Conservation (phyloP, 2,329 filamentous ascomycete species). For the Fusarium transvaalense region DNA sequence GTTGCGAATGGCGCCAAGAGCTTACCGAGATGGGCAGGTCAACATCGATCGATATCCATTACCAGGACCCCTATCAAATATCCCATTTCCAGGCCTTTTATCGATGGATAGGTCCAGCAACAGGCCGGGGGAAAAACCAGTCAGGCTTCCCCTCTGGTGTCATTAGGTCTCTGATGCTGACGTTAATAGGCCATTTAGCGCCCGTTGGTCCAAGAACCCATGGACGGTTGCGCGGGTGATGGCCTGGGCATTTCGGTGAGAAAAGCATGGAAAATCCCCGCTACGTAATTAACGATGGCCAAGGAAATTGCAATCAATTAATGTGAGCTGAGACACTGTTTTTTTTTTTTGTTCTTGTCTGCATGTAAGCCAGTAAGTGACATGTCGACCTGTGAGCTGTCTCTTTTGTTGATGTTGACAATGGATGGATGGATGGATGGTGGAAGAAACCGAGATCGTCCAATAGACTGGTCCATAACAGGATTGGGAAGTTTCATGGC, state of each 20-base stretch:
- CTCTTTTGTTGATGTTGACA: slow-evolving; percentile 8
- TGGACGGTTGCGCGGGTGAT: slow-evolving; percentile 37
- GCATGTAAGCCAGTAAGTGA: slow-evolving; percentile 16
- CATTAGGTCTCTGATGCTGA: slow-evolving; percentile 22
- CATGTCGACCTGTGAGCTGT: neutral
- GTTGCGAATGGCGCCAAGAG: slow-evolving; percentile 10
- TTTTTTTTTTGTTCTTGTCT: neutral
- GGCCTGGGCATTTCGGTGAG: slow-evolving; percentile 19
- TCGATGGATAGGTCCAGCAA: neutral
- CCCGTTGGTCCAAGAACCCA: slow-evolving; percentile 27
- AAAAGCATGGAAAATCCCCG: slow-evolving; percentile 17
- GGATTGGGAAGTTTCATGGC: neutral
- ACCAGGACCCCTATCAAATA: slow-evolving; percentile 23
- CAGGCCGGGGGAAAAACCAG: neutral
- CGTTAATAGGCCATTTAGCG: slow-evolving; percentile 6
- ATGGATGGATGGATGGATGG: neutral
- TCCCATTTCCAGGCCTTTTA: slow-evolving; percentile 9
- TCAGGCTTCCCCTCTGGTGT: neutral
- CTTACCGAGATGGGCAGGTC: slow-evolving; percentile 42
- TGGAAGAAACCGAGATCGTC: slow-evolving; percentile 28
- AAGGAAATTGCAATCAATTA: slow-evolving; percentile 17
- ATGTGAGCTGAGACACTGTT: neutral
- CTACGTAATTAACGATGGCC: slow-evolving; percentile 4
- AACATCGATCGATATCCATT: slow-evolving; percentile 23
- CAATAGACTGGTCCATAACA: slow-evolving; percentile 22